Conservation (phyloP, 2,329 filamentous ascomycete genomes). For the Aspergillus sp. region DNA sequence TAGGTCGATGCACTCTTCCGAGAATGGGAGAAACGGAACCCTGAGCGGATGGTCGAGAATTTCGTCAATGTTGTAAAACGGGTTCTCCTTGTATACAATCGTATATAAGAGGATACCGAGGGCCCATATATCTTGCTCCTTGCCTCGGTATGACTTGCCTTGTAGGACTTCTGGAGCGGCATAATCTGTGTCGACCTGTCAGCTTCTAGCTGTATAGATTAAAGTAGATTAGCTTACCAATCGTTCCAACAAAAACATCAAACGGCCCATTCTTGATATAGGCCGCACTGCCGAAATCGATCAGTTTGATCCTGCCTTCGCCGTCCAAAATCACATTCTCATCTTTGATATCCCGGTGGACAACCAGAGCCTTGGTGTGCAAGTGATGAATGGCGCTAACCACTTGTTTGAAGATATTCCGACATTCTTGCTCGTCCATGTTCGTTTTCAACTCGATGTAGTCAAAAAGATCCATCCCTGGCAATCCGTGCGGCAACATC, state of each 20-base stretch:
- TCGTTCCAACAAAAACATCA: conserved; percentile 98
- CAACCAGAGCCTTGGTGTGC: conserved; percentile 86
- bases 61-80: conserved; percentile 98
- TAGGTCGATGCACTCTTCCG: conserved; percentile 89
- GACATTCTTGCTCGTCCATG: conserved; percentile 93
- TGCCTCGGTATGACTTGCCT: conserved; percentile 87
- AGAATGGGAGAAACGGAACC: conserved; percentile 69
- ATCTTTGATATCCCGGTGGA: conserved; percentile 98
- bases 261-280: conserved; percentile 99
- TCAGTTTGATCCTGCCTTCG: conserved; percentile 93
- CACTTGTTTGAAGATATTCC: conserved; percentile 94
- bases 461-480: conserved; percentile 98
- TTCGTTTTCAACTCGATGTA: conserved; percentile 96
- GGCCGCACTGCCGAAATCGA: conserved; percentile 96
- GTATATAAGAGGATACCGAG: conserved; percentile 96
- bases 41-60: conserved; percentile 97
- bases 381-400: conserved; percentile 87
- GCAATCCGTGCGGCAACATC: conserved; percentile 89
- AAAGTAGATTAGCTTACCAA: conserved; percentile 68
- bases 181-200: conserved; percentile 70
- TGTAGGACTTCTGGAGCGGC: conserved; percentile 97
- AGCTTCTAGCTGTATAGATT: background rate
- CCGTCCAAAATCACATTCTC: conserved; percentile 97
- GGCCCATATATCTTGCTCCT: conserved; percentile 98
- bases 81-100: conserved; percentile 99